Base-by-base conservation (phyloP, 2,329 filamentous ascomycete genomes). In the Fusarium secorum region DNA sequence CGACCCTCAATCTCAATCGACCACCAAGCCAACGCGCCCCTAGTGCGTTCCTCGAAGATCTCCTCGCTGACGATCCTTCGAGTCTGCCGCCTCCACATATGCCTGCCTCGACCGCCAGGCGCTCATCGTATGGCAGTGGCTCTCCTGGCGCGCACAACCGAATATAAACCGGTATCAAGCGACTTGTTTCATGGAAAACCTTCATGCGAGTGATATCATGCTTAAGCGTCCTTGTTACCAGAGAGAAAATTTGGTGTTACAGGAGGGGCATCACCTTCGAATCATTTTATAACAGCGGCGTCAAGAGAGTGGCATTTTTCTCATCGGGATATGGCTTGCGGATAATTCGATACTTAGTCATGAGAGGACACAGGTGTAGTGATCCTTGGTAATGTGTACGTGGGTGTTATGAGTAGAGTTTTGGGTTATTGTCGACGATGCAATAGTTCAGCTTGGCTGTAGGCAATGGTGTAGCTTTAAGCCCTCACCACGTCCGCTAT, bases 41-140 rank as follows among this genome's bases (percentile, higher is more conserved):
- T 1, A 97, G 93, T 79, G 93, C 94, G 22, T 97, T 94, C 78
- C 85, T 98, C 41, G 95, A 98, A 65, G 94, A 98, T 79, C 81
- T 98, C 53, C 91, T 98, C 67, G 93, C 94, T 76, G 93, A 92
- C 70, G 91, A 94, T 76, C 84, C 85, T 10, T 82, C 83, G 39
- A 79, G 82, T 71, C 83, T 88, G 58, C 86, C 86, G 15, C 83
- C 85, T 18, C 77, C 76, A 45, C 74, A 81, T 7, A 82, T 82
- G 79, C 79, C 79, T 11, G 77, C 49, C 14, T 72, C 74, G 8
- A 64, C 70, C 46, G 70, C 56, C 15, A 71, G 70, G 33, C 74
- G 73, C 22, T 73, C 72, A 32, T 73, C 75, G 14, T 72, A 75
- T 52, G 71, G 72, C 24, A 72, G 35, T 57, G 69, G 69, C 30